Evolutionary conservation across 2,329 filamentous ascomycete species (phyloP).

Genomic region (Ascocoryne sarcoides): DNA sequence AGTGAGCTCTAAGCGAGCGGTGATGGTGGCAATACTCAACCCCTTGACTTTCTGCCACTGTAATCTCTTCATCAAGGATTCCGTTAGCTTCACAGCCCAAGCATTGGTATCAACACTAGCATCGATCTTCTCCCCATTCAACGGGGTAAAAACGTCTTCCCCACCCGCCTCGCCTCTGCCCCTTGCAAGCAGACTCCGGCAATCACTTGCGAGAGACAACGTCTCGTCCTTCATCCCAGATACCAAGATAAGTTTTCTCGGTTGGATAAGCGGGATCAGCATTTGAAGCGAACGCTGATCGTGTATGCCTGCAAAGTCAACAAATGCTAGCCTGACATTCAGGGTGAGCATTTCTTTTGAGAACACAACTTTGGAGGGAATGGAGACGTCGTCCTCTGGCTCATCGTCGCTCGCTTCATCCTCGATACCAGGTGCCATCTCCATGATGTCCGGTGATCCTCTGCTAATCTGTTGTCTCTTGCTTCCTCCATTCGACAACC

Average conservation of each 20-base stretch:
- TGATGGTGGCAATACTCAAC: conserved; percentile 86
- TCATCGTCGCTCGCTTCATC: conserved; percentile 55
- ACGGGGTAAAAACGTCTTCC: conserved; percentile 72
- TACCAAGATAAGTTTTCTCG: conserved; percentile 88
- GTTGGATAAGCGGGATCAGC: conserved; percentile 87
- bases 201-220: conserved; percentile 66
- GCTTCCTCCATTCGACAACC: conserved; percentile 36
- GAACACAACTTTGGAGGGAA: conserved; percentile 69
- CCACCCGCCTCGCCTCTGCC: conserved; percentile 37
- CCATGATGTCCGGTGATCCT: conserved; percentile 34
- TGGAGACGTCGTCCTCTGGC: conserved; percentile 42
- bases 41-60: conserved; percentile 93
- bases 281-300: conserved; percentile 91
- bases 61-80: conserved; percentile 73
- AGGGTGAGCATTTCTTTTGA: conserved; percentile 55
- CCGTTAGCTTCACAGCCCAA: conserved; percentile 88
- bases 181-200: conserved; percentile 54
- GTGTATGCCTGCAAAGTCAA: conserved; percentile 88
- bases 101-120: conserved; percentile 97
- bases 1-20: conserved; percentile 54
- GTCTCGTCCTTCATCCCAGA: conserved; percentile 76
- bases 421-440: conserved; percentile 31
- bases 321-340: conserved; percentile 70
- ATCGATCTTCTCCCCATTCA: conserved; percentile 65
- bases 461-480: conserved; percentile 50